Evolutionary conservation across 805 yeast genomes (phyloP), one percentile per base, ranked within the genome.

Genomic region (Sporopachydermia quercuum): DNA sequence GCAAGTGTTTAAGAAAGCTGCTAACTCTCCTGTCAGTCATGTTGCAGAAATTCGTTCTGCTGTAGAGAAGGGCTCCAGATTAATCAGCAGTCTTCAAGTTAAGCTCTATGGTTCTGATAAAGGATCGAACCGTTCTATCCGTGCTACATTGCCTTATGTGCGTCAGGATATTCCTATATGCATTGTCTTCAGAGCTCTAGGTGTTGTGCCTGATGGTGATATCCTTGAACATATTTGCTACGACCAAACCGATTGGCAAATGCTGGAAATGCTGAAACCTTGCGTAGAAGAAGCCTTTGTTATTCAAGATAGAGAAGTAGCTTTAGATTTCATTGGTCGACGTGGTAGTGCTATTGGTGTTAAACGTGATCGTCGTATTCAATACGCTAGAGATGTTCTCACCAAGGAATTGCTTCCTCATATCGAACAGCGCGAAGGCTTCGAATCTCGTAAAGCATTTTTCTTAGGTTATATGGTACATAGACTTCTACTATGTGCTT

Each of bases 241-340:
- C 61, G 99, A 91, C 61, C 86, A 85, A 44, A 82, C 79, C 49
- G 99, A 91, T 66, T 89, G 97, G 96, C 98, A 91, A 63, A 91
- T 91, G 98, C 72, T 91, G 60, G 99, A 91, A 63, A 85, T 91
- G 91, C 70, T 91, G 55, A 93, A 91, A 60, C 98, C 99, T 4
- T 91, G 97, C 73, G 94, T 91, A 45, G 99, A 91, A 61, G 98
- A 93, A 65, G 98, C 96, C 40, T 93, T 91, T 61, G 91, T 91
- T 40, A 87, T 91, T 48, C 98, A 91, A 65, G 96, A 93, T 56
- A 78, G 95, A 55, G 97, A 91, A 65, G 94, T 93, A 39, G 98
- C 98, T 1, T 73, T 91, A 47, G 98, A 91, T 66, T 91, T 78
- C 61, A 91, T 91, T 54, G 99, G 98, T 50, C 83, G 97, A 66